Evolutionary conservation across 352 stramenopile genomes (phyloP), one percentile per base, ranked within the genome.

Genomic region (Thalassiosira allenii): DNA sequence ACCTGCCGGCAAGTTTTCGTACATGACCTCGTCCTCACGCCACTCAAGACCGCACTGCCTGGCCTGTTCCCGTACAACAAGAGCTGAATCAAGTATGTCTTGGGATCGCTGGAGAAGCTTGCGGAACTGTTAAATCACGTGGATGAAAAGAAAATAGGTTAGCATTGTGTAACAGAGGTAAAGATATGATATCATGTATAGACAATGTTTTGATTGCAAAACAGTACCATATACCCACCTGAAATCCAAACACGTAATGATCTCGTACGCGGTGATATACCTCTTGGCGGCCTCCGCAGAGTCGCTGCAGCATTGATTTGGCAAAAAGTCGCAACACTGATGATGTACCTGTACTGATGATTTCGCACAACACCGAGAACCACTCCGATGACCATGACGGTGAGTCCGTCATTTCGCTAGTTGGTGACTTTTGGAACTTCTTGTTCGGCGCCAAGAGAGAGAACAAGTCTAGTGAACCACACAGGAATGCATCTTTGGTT

Each of bases 221-320:
- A 56, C 8, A 23, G 6, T 14, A 44, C 14, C 14, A 23, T 6
- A 22, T 41, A 53, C 27, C 43, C 43, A 76, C 74, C 61, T 80
- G 80, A 69, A 89, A 92, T 30, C 80, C 82, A 79, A 90, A 94
- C 8, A 89, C 81, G 77, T 91, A 89, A 69, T 91, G 85, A 71
- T 94, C 89, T 29, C 90, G 64, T 66, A 94, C 76, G 73, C 75
- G 79, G 75, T 91, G 85, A 75, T 91, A 94, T 8, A 86, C 41
- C 54, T 84, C 81, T 51, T 74, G 72, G 17, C 89, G 74, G 17
- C 81, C 81, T 52, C 83, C 85, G 77, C 88, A 93, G 43, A 94
- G 61, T 25, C 71, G 59, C 33, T 92, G 89, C 11, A 94, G 64
- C 40, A 86, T 86, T 40, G 67, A 80, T 34, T 88, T 93, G 14